phyloP scores from a whole-genome alignment of 2,329 filamentous ascomycete species.

The Arthrobotrys conoides region DNA sequence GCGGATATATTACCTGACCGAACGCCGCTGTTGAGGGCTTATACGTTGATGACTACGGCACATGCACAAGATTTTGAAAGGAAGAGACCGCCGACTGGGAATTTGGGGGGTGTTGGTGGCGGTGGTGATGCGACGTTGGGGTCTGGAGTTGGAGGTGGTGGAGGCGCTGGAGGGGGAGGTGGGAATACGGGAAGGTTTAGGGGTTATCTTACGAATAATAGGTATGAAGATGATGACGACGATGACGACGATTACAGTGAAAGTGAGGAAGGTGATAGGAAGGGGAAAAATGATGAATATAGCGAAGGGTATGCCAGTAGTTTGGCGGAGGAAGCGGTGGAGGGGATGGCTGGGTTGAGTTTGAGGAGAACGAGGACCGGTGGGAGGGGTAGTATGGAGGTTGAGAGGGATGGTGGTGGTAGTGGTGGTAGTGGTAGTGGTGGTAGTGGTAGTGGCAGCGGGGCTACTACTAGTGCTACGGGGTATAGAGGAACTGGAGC shows the following conservation, averaged over 20 bases:
- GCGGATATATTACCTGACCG: slow-evolving; percentile 41
- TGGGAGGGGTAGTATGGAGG: neutral
- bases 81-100: slow-evolving; percentile 72
- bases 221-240: slow-evolving; percentile 52
- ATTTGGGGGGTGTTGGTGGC: slow-evolving; percentile 5
- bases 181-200: slow-evolving; percentile 59
- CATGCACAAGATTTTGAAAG: slow-evolving; percentile 95
- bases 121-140: slow-evolving; percentile 59
- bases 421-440: too few relatives aligned
- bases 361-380: slow-evolving; percentile 32
- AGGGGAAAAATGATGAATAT: slow-evolving; percentile 1
- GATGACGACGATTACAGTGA: slow-evolving; percentile 66
- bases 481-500: slow-evolving; percentile 48
- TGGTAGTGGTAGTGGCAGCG: neutral
- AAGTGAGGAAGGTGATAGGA: slow-evolving; percentile 61
- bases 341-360: slow-evolving; percentile 46
- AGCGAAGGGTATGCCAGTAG: slow-evolving; percentile 17
- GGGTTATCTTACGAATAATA: slow-evolving; percentile 58
- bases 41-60: slow-evolving; percentile 77
- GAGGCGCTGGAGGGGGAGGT: neutral
- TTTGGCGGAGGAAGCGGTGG: slow-evolving; percentile 44
- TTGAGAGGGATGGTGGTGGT: neutral
- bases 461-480: neutral
- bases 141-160: neutral
- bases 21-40: slow-evolving; percentile 62